These are phyloP conservation scores for Hondaea fermentalgiana DNA, from an alignment of 108 stramenopile species.

Conservation along the genomic window DNA sequence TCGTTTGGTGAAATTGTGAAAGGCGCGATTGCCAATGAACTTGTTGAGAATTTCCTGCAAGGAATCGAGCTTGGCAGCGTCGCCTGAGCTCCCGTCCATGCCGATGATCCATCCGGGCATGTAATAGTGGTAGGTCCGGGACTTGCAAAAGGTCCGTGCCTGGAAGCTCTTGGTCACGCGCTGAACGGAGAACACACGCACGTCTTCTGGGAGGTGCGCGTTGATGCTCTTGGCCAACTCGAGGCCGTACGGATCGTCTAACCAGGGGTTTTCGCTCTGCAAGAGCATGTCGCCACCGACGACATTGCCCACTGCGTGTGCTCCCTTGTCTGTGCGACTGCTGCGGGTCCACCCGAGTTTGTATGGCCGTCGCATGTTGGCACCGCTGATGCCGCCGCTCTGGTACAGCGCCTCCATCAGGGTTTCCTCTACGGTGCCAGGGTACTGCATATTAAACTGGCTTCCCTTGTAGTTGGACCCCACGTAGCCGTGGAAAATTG, in stretches of 20 bases:
- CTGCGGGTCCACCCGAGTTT: not conserved
- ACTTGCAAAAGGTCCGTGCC: not conserved
- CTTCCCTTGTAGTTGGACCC: not conserved
- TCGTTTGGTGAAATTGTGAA: slow-evolving; percentile 9
- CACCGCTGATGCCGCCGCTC: not conserved
- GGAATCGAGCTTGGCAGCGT: not conserved
- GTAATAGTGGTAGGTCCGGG: not conserved
- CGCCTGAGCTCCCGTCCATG: not conserved
- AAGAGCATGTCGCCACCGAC: not conserved
- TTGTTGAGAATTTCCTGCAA: not conserved
- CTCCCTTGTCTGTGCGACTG: slow-evolving; percentile 1
- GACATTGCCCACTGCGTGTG: not conserved
- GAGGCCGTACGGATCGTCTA: not conserved
- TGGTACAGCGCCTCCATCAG: not conserved
- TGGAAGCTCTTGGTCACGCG: slow-evolving; percentile 5
- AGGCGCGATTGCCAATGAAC: not conserved
- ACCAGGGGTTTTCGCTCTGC: not conserved
- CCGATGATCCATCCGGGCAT: not conserved
- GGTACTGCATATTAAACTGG: not conserved
- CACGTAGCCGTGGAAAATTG: not conserved
- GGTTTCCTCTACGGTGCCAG: not conserved
- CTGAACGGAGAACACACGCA: not conserved
- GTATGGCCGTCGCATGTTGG: not conserved
- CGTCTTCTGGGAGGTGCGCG: not conserved
- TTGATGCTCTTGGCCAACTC: not conserved